A percentile compares a stretch with the other conserved stretches of the same genome.
These are phyloP conservation scores for Tieghemiomyces parasiticus DNA, from an alignment of 192 early-diverging fungal species.

Conservation along the genomic window DNA sequence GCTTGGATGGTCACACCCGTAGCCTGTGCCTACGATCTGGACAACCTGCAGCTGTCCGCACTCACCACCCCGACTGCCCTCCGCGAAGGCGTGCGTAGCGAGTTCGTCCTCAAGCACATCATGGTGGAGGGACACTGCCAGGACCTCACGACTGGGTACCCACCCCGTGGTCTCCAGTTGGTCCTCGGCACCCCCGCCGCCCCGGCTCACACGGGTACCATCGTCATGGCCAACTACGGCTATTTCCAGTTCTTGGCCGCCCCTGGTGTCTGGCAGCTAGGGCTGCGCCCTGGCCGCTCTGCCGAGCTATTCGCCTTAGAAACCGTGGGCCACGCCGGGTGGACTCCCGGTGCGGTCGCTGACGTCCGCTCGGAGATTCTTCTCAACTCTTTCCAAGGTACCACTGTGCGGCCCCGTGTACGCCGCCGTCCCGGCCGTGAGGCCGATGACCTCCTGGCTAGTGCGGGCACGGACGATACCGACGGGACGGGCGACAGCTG, in stretches of 20 bases:
- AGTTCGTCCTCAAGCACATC: slow-evolving; percentile 67
- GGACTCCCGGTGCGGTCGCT: slow-evolving; percentile 22
- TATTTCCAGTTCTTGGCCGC: slow-evolving; percentile 92
- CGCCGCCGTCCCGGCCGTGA: slow-evolving; percentile 71
- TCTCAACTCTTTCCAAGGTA: slow-evolving; percentile 66
- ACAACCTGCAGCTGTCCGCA: slow-evolving; percentile 74
- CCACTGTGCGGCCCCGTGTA: slow-evolving; percentile 68
- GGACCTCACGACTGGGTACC: slow-evolving; percentile 45
- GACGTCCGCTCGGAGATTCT: slow-evolving; percentile 37
- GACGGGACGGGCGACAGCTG: neutral
- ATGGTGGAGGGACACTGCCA: slow-evolving; percentile 83
- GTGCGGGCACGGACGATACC: slow-evolving; percentile 14
- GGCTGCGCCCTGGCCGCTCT: slow-evolving; percentile 68
- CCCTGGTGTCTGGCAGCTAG: slow-evolving; percentile 77
- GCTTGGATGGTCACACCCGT: slow-evolving; percentile 81
- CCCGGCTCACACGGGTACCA: slow-evolving; percentile 66
- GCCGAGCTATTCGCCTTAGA: slow-evolving; percentile 62
- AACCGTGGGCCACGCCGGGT: slow-evolving; percentile 35
- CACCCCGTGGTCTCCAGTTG: slow-evolving; percentile 86
- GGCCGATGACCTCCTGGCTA: slow-evolving; percentile 46
- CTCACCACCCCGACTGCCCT: slow-evolving; percentile 16
- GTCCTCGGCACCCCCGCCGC: slow-evolving; percentile 50
- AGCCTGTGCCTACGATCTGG: slow-evolving; percentile 73
- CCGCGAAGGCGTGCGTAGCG: slow-evolving; percentile 27
- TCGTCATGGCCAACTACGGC: slow-evolving; percentile 97